Evolutionary conservation across 2,329 filamentous ascomycete genomes (phyloP).

Genomic region (Cephalotrichum gorgonifer): DNA sequence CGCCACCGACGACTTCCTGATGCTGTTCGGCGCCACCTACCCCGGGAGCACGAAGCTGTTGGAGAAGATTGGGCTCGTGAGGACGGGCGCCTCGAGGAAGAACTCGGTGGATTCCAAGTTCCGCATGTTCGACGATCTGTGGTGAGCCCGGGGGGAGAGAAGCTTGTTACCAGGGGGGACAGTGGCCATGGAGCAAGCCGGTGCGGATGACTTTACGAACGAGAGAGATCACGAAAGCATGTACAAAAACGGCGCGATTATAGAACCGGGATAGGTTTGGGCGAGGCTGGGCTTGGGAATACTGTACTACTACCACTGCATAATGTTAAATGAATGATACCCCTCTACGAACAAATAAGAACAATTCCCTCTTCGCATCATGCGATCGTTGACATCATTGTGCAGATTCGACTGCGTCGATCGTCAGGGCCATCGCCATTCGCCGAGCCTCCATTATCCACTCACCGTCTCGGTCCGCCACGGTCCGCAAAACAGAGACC

Average conservation of each 20-base stretch:
- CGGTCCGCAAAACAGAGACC: too few species aligned
- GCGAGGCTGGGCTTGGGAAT: neutral
- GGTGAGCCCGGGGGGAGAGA: neutral
- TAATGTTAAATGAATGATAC: neutral
- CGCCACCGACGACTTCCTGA: conserved; percentile 3
- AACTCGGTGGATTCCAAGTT: conserved; percentile 1
- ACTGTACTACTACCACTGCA: neutral
- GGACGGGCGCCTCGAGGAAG: conserved; percentile 2
- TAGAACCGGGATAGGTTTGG: neutral
- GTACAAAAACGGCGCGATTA: neutral
- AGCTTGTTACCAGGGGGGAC: too few species aligned
- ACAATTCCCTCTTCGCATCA: neutral
- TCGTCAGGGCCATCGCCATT: neutral
- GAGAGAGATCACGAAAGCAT: neutral
- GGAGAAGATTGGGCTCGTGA: conserved; percentile 3
- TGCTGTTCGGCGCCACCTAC: conserved; percentile 3
- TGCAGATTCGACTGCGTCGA: neutral
- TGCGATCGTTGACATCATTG: neutral
- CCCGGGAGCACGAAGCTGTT: neutral
- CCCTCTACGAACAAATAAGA: neutral
- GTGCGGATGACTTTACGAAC: neutral
- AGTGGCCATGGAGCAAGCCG: too few species aligned
- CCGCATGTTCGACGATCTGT: neutral
- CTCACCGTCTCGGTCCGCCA: too few species aligned
- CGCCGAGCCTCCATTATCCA: too few species aligned